Conservation (phyloP, 805 yeast genomes). For the Candida silvicultrix region DNA sequence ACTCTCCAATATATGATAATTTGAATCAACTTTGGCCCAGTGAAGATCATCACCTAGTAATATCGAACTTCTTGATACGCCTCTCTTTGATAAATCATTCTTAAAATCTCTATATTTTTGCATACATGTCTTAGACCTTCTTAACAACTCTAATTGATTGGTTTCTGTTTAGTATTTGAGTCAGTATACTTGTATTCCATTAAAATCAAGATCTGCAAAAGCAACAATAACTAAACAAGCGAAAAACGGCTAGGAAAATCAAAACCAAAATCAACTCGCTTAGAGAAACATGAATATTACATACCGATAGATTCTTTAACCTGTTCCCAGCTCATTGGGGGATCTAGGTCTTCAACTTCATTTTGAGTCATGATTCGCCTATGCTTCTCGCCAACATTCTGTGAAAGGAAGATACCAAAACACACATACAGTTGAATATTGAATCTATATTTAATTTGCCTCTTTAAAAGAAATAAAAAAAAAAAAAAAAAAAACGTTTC, state of each 20-base stretch:
- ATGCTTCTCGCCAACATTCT: no score
- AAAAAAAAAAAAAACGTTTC: no score
- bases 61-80: slow-evolving; percentile 38
- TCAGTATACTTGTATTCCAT: no score
- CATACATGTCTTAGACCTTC: slow-evolving; percentile 38
- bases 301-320: background rate
- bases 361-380: background rate
- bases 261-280: background rate
- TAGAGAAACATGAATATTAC: background rate
- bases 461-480: no score
- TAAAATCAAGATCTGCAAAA: no score
- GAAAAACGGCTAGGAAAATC: no score
- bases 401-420: no score
- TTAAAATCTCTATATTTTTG: slow-evolving; percentile 40
- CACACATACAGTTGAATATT: no score
- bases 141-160: slow-evolving; percentile 6
- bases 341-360: background rate
- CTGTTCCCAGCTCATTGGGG: background rate
- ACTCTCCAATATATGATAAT: slow-evolving; percentile 15
- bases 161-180: no score
- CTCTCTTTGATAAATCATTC: slow-evolving; percentile 25
- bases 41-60: slow-evolving; percentile 37
- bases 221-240: no score
- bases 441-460: no score
- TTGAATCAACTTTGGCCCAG: slow-evolving; percentile 37